Evolutionary conservation across 179 eudicot genomes (phyloP), one percentile per base, ranked within the genome.

Genomic region (Sideroxylon spinosum): DNA sequence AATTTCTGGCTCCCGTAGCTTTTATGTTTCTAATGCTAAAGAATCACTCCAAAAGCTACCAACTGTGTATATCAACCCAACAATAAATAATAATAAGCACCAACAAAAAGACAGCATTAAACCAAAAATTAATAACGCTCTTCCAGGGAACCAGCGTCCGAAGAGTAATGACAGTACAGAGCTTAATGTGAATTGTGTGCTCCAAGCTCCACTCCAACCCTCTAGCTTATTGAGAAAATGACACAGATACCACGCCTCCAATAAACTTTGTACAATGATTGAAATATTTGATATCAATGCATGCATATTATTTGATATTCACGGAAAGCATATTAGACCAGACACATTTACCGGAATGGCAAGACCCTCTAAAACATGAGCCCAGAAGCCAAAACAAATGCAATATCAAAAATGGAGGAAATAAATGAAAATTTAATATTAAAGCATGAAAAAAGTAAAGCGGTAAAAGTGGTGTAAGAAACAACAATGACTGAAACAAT

Each of bases 161-260:
- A 9, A 59, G 20, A 17, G 63, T 59, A n/a, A n/a, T 59, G 63
- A n/a, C 13, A 23, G 63, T 6, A 7, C 10, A 59, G 9, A 17
- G 5, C 44, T 37, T 37, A 3, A 37, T 37, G 44, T 37, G 44
- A 37, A 37, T 37, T 37, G 5, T 37, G 20, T 59, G 60, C 26
- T 1, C 32, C 46, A 50, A 72, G 17, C 48, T 59, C 63, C 32
- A 63, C 37, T 23, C 68, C 37, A 63, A 22, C 68, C 29, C 10
- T 20, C 20, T 3, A 61, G 16, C 63, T 26, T 13, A 12, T 9
- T 37, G 44, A 37, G 44, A 37, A 37, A 37, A 37, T 37, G 44
- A 56, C 59, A 73, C 16, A 50, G 55, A 19, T 12, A 52, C 63
- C 44, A 72, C 12, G 63, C 75, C 26, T 72, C 52, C 46, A 74